Evolutionary conservation across 306 rosid species (phyloP), one percentile per base, ranked within the genome.

Genomic region (Cyclanthera cordifolia): DNA sequence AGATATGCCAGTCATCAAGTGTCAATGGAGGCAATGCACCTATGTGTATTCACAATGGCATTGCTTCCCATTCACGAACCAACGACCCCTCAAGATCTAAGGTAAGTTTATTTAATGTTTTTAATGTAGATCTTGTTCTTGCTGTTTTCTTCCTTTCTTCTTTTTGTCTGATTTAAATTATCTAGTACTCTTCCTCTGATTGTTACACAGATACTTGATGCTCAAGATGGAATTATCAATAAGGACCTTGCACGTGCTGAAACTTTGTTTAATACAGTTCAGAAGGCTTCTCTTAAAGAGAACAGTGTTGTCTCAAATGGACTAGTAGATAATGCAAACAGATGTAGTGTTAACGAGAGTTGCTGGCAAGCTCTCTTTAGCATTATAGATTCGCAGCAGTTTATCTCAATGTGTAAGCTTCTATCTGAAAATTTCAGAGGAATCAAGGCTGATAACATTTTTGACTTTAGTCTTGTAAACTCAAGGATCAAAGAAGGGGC

Each of bases 391-490:
- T 94, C 95, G 14, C 88, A 86, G 58, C 78, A 83, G 59, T 90
- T 94, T 84, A 66, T 81, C 67, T 86, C 84, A 25, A 73, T 94
- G 66, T 85, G 91, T 78, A 82, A 82, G 72, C 76, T 81, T 47
- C 73, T 94, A 56, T 56, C 74, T 52, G 91, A 88, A 75, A 88
- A 85, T 70, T 90, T 90, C 75, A 73, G 77, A 70, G 99, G 91
- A 81, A 79, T 77, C 74, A 86, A 89, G 78, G 84, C 81, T 61
- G 95, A 87, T 72, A 80, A 75, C 50, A 51, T 86, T 67, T 72
- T 94, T 70, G 95, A 94, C 78, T 83, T 90, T 53, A 85, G 85
- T 69, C 77, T 78, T 75, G 80, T 90, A 55, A 81, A 79, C 84
- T 80, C 83, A 50, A 85, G 88, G 84, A 83, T 94, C 87, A 75